Conservation (phyloP, 768 basidiomycete genomes). For the Leccinum obscurum region DNA sequence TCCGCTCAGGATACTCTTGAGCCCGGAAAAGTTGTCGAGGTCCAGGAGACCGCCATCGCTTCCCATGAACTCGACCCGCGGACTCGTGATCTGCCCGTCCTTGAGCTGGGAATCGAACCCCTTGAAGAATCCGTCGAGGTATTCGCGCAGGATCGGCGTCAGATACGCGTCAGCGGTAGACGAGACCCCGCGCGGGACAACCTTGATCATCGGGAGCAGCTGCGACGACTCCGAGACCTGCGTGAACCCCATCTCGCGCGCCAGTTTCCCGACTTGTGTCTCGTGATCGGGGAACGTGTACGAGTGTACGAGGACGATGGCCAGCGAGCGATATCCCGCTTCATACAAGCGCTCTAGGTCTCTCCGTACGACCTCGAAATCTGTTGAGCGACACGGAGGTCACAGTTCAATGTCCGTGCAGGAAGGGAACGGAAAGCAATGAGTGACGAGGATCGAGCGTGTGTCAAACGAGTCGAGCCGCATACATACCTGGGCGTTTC, state of each 20-base stretch:
- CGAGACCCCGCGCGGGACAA: conserved; percentile 90
- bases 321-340: conserved; percentile 84
- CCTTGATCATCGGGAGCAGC: conserved; percentile 93
- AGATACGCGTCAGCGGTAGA: conserved; percentile 95
- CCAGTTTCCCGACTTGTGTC: conserved; percentile 64
- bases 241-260: conserved; percentile 79
- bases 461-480: neutral
- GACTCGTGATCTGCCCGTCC: conserved; percentile 56
- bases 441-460: neutral
- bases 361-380: conserved; percentile 48
- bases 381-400: conserved; percentile 31
- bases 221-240: conserved; percentile 88
- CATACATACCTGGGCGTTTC: conserved; percentile 56
- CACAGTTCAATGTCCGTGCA: neutral
- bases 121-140: conserved; percentile 88
- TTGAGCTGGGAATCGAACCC: conserved; percentile 80
- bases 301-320: conserved; percentile 88
- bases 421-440: neutral
- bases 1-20: conserved; percentile 91
- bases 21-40: conserved; percentile 80
- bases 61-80: conserved; percentile 93
- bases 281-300: conserved; percentile 93
- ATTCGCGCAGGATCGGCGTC: conserved; percentile 81
- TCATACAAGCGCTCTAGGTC: conserved; percentile 74
- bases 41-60: conserved; percentile 88